Conservation (phyloP, 441 rosid genomes). For the Theobroma grandiflorum region DNA sequence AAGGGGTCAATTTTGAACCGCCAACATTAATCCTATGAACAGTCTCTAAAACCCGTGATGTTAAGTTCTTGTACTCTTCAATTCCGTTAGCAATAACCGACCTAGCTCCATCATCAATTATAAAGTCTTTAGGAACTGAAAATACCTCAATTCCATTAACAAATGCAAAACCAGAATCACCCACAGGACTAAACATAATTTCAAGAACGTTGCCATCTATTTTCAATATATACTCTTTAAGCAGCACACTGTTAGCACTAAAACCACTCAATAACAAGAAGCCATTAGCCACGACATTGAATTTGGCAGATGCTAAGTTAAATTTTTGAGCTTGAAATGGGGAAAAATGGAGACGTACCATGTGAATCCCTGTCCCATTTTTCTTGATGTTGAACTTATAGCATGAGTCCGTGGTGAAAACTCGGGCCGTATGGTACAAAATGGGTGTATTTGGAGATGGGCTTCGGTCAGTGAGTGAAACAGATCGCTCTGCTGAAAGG, state of each 20-base stretch:
- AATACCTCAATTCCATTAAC: constrained; percentile 80
- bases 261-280: constrained; percentile 51
- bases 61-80: constrained; percentile 57
- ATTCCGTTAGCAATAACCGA: constrained; percentile 47
- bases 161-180: constrained; percentile 61
- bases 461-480: constrained; percentile 48
- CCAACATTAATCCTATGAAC: constrained; percentile 83
- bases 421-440: constrained; percentile 70
- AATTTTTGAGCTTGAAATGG: constrained; percentile 67
- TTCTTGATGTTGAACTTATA: constrained; percentile 62
- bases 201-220: constrained; percentile 51
- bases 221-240: constrained; percentile 65
- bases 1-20: constrained; percentile 76
- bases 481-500: constrained; percentile 50
- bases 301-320: constrained; percentile 57
- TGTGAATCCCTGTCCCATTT: constrained; percentile 70
- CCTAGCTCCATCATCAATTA: constrained; percentile 73
- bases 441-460: constrained; percentile 49
- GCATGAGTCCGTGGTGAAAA: constrained; percentile 57
- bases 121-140: constrained; percentile 68
- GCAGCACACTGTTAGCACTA: constrained; percentile 41
- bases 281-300: constrained; percentile 64
- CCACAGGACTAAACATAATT: constrained; percentile 55
- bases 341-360: constrained; percentile 92
- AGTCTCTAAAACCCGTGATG: constrained; percentile 68